Base-by-base conservation (phyloP, 768 basidiomycete species). In the Nidularia pulvinata region DNA sequence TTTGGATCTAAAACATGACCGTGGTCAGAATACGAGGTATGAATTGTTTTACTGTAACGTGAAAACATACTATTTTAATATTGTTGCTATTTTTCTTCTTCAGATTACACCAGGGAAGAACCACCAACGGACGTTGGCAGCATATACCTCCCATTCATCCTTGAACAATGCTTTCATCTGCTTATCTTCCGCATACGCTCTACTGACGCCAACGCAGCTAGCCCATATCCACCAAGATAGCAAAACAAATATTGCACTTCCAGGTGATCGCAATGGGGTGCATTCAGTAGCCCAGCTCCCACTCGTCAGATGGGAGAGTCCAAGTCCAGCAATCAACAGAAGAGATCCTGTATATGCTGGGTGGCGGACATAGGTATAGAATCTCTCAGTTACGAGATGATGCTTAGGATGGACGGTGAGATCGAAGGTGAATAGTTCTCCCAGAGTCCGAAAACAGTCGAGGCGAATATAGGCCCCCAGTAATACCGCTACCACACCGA, bases 311-410 rank as follows among this genome's bases (percentile, higher is more conserved):
- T 77, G 75, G 4, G 76, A 74, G 37, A 76, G 56, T 0, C 71
- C 63, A 16, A 79, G 54, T 0, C 78, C 78, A 4, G 63, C 64
- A 42, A 79, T 65, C 39, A 79, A 64, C 36, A 79, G 64, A 53
- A 80, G 65, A n/a, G 75, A 73, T 1, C 79, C 79, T 0, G 75
- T 72, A 55, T 80, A 80, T 0, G 77, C 66, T 13, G 79, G 79
- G 60, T 81, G 79, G 7, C 79, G 76, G 48, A 80, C 80, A 35
- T 72, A 73, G 11, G 61, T 25, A 60, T 81, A 81, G 53, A 69
- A 72, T 3, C 78, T 71, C 13, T 65, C 64, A 5, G 77, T 79
- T 34, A 81, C 65, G 34, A 81, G 64, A 50, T 57, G 69, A 59
- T 81, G 79, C 11, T 61, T 57, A 5, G 73, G 75, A 45, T 74